phyloP scores from a whole-genome alignment of 139 green algal species.

The Ulvella scutata region DNA sequence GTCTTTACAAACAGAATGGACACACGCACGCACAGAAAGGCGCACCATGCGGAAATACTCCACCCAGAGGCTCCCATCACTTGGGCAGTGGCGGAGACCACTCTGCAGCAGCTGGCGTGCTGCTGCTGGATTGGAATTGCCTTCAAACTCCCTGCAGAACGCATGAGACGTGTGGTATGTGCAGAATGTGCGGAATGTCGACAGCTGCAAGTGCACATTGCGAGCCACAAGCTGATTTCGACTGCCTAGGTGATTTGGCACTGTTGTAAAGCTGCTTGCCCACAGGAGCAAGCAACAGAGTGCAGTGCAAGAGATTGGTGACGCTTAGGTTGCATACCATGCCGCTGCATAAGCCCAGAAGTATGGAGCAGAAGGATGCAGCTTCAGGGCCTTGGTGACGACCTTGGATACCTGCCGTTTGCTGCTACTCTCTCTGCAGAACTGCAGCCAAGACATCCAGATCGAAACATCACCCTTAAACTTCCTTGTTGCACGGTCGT shows the following conservation, averaged over 20 bases:
- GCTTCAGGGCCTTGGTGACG: constrained; percentile 60
- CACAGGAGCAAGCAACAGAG: background rate
- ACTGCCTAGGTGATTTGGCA: constrained; percentile 4
- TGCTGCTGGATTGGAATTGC: constrained; percentile 52
- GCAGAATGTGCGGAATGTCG: too few species aligned
- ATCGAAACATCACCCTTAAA: constrained; percentile 74
- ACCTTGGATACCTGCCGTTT: constrained; percentile 43
- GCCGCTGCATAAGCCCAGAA: constrained; percentile 79
- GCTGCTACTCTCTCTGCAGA: constrained; percentile 41
- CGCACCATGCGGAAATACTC: constrained; percentile 64
- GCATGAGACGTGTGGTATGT: too few species aligned
- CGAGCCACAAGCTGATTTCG: background rate
- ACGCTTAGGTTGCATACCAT: constrained; percentile 25
- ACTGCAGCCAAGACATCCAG: constrained; percentile 73
- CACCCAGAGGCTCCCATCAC: constrained; percentile 52
- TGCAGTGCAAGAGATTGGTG: background rate
- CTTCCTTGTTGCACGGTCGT: constrained; percentile 63
- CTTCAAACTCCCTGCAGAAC: constrained; percentile 60
- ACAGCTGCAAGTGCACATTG: background rate
- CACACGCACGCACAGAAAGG: too few species aligned
- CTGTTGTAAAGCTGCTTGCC: background rate
- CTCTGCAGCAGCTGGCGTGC: constrained; percentile 83
- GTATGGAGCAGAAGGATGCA: constrained; percentile 57
- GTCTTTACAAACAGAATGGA: too few species aligned
- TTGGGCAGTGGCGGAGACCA: constrained; percentile 62